Evolutionary conservation across 208 protist genomes (phyloP), one percentile per base, ranked within the genome.

Genomic region (Crithidia bombi): DNA sequence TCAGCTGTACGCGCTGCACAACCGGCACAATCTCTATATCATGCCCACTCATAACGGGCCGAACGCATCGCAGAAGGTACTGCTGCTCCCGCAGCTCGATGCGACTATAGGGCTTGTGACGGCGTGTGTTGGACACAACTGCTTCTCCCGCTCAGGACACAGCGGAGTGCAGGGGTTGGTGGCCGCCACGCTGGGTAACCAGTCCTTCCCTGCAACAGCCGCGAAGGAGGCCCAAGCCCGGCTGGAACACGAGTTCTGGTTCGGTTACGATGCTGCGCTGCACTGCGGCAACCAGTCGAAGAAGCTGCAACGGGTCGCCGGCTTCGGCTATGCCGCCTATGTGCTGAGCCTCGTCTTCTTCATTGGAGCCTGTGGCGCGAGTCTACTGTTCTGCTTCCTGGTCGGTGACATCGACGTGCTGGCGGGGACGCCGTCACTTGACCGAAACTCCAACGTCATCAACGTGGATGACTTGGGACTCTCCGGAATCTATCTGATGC

Each of bases 71-170:
- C 6, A 0, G 21, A 21, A 38, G 56, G 2, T 30, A 12, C 32
- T 86, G 14, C 19, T 90, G 12, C 47, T 91, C 50, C 82, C 83
- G 17, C 58, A 92, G 52, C 32, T 82, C 52, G 70, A 73, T 36
- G 74, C 67, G 0, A 58, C 73, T 1, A 51, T 90, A 1, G 87
- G 84, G 5, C 52, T 90, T 30, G 25, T 77, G 7, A 59, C 61
- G 4, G 70, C 76, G 30, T 81, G 75, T 52, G 38, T 86, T 23
- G 63, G 69, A 0, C 15, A 69, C 46, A 78, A 59, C 35, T 81
- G 69, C 36, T 61, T 77, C 38, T 36, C 11, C 6, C 70, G 84
- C 21, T 58, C 39, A 12, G 26, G 15, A 0, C 64, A 57, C 19
- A 75, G 43, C 28, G 70, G 79, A 1, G 46, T 77, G 12, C 73